Conservation (phyloP, 768 basidiomycete genomes). For the Lyophyllum atratum region DNA sequence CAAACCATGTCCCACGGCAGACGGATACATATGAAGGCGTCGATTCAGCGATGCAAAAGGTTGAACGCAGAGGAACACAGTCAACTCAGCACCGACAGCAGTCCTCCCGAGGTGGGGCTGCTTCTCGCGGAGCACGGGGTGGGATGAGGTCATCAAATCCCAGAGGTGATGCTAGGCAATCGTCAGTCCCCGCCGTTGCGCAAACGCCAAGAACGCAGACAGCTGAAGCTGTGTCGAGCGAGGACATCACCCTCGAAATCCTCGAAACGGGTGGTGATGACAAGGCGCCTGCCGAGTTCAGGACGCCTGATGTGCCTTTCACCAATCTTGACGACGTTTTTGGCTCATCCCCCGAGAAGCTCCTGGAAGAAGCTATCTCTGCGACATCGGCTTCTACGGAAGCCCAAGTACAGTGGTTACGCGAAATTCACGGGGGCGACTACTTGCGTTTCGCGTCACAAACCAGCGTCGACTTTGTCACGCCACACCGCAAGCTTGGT, state of each 20-base stretch:
- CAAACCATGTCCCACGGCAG: not conserved
- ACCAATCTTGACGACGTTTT: slow-evolving; percentile 27
- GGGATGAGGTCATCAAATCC: not conserved
- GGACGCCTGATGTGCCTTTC: slow-evolving; percentile 23
- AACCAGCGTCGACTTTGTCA: slow-evolving; percentile 25
- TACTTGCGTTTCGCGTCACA: slow-evolving; percentile 48
- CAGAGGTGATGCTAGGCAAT: not conserved
- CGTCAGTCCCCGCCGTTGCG: not conserved
- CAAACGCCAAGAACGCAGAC: not conserved
- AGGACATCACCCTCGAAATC: slow-evolving; percentile 22
- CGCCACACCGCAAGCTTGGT: slow-evolving; percentile 32
- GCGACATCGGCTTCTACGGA: not conserved
- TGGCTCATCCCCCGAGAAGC: slow-evolving; percentile 6
- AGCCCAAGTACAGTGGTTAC: slow-evolving; percentile 11
- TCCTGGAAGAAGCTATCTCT: slow-evolving; percentile 1
- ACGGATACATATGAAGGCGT: not conserved
- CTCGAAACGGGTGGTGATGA: slow-evolving; percentile 23
- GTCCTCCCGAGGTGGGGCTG: not conserved
- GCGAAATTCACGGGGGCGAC: slow-evolving; percentile 43
- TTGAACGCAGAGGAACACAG: not conserved
- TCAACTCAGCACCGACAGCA: not conserved
- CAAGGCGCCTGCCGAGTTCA: slow-evolving; percentile 16
- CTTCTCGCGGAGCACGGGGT: not conserved
- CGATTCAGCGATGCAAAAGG: not conserved
- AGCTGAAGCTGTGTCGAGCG: not conserved